Percentiles rank a stretch among this genome's conserved stretches.
phyloP scores from a whole-genome alignment of 1,139 yeast species.

The Kodamaea derodonti region DNA sequence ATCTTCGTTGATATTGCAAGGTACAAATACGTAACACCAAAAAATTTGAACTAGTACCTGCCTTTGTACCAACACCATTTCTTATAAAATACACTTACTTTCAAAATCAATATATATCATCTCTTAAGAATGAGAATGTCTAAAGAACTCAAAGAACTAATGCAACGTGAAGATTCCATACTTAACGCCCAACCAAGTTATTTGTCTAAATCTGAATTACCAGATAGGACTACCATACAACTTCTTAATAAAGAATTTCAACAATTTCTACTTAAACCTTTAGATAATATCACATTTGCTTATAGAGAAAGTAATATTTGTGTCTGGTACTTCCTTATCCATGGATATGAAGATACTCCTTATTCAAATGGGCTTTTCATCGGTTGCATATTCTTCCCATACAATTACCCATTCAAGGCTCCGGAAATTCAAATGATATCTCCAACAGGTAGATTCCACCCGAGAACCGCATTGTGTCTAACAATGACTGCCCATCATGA shows the following conservation, averaged over 20 bases:
- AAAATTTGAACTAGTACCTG: too few species aligned
- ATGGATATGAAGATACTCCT: constrained; percentile 13
- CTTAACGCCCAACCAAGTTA: constrained; percentile 3
- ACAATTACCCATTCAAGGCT: constrained; percentile 13
- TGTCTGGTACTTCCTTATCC: constrained; percentile 15
- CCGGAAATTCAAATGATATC: constrained; percentile 18
- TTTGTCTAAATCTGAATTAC: not conserved
- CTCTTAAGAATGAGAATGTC: too few species aligned
- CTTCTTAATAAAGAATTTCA: constrained; percentile 11
- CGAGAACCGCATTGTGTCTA: constrained; percentile 12
- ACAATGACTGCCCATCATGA: constrained; percentile 13
- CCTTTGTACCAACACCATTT: too few species aligned
- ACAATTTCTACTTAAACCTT: constrained; percentile 8
- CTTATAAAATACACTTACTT: too few species aligned
- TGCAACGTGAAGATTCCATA: constrained; percentile 2
- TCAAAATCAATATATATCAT: too few species aligned
- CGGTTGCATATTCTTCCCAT: constrained; percentile 14
- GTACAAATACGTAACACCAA: too few species aligned
- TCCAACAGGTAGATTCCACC: constrained; percentile 13
- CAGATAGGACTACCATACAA: constrained; percentile 8
- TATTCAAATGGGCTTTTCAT: constrained; percentile 15
- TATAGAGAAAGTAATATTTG: constrained; percentile 13
- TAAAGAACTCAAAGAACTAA: too few species aligned
- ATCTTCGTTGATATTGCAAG: too few species aligned
- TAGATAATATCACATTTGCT: constrained; percentile 10